Base-by-base conservation (phyloP, 768 basidiomycete species). In the Pisolithus orientalis region DNA sequence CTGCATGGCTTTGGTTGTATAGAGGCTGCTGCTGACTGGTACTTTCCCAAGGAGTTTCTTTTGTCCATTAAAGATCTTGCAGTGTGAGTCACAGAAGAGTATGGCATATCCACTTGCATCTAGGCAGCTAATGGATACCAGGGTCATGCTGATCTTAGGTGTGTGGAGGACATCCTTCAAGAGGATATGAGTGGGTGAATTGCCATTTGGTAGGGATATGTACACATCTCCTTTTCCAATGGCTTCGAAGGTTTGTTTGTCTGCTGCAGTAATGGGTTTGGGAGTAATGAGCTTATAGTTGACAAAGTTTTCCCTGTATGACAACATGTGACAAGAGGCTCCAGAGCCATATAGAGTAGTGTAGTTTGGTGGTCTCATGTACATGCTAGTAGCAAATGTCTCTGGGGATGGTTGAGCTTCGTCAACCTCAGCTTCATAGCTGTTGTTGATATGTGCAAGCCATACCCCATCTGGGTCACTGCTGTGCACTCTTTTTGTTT, bases 171-270 rank as follows among this genome's bases (percentile, higher is more conserved):
- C 43, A 44, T 44, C 25, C 13, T 28, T 24, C 5, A 44, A 21
- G 5, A 44, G 43, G 27, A 64, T 56, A 6, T 13, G 17, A 0
- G 51, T 51, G 2, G 17, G 39, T 0, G 6, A 39, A 3, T 45
- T 56, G 2, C 27, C 60, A 39, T 68, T 62, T n/a, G 65, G 66
- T 6, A 66, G 50, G 3, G 40, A 44, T 14, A 68, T 47, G 0
- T 58, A 9, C 29, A 65, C 53, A 14, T 61, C 53, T 1, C 67
- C 63, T 9, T 49, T 49, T 1, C 60, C 62, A 0, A 52, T 44
- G 6, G 14, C 27, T 21, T 44, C 43, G 13, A 44, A 44, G 13
- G 27, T 44, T 13, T 13, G 4, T 7, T 59, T 53, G 55, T 21
- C 43, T 6, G 43, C 43, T 27, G 43, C 13, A 21, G 56, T 63